phyloP scores from a whole-genome alignment of 1,139 yeast species.

The Lodderomyces jiufengensis region DNA sequence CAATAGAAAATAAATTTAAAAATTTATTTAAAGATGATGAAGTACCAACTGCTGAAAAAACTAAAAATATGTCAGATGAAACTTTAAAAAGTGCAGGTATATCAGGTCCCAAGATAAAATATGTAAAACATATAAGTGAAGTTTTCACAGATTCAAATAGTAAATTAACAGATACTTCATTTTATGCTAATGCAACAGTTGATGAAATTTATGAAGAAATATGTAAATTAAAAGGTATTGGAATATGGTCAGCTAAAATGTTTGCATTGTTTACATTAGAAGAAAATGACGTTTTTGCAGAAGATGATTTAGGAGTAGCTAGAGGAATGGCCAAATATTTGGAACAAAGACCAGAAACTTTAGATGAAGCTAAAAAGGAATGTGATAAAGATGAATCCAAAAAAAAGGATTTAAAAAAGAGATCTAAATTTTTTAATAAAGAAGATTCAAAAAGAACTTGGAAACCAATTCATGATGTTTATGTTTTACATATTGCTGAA shows the following conservation, averaged over 20 bases:
- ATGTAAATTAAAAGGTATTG: slow-evolving; percentile 70
- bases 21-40: slow-evolving; percentile 27
- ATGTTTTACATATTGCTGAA: slow-evolving; percentile 53
- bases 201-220: slow-evolving; percentile 55
- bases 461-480: slow-evolving; percentile 60
- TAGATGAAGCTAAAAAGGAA: slow-evolving; percentile 36
- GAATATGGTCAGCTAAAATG: slow-evolving; percentile 92
- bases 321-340: slow-evolving; percentile 72
- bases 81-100: slow-evolving; percentile 62
- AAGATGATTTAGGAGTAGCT: slow-evolving; percentile 81
- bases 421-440: slow-evolving; percentile 36
- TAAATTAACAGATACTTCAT: slow-evolving; percentile 35
- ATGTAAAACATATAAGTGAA: slow-evolving; percentile 57
- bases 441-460: slow-evolving; percentile 47
- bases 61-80: slow-evolving; percentile 41
- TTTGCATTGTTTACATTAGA: slow-evolving; percentile 68
- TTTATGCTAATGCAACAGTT: slow-evolving; percentile 33
- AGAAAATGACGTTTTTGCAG: slow-evolving; percentile 67
- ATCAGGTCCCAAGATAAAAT: slow-evolving; percentile 65
- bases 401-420: slow-evolving; percentile 27
- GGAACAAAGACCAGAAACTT: slow-evolving; percentile 49
- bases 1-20: slow-evolving; percentile 53
- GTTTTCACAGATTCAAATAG: slow-evolving; percentile 44
- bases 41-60: slow-evolving; percentile 52
- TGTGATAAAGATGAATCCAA: slow-evolving; percentile 28